Conservation (phyloP, 805 yeast species). For the Starmerella potacharoeniae region DNA sequence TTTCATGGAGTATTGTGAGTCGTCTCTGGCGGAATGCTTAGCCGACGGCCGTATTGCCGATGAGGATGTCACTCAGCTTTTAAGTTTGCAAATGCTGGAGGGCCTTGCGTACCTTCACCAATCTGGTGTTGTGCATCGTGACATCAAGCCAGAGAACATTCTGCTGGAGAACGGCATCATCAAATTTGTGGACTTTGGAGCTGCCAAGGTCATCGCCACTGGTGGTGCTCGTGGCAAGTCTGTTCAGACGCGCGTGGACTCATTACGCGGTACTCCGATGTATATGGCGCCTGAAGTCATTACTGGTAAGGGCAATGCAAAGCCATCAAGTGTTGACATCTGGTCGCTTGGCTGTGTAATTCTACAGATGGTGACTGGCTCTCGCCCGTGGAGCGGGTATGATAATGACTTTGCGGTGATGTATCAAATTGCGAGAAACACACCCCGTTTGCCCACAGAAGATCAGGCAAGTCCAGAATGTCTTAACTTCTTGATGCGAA, state of each 20-base stretch:
- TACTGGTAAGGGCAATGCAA: slow-evolving; percentile 48
- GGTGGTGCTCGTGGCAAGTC: slow-evolving; percentile 27
- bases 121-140: slow-evolving; percentile 92
- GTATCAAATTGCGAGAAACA: slow-evolving; percentile 95
- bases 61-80: slow-evolving; percentile 82
- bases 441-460: slow-evolving; percentile 68
- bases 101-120: slow-evolving; percentile 91
- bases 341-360: slow-evolving; percentile 98
- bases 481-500: slow-evolving; percentile 52
- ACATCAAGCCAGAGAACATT: slow-evolving; percentile 90
- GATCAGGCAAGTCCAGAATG: slow-evolving; percentile 75
- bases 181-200: slow-evolving; percentile 95
- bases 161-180: slow-evolving; percentile 71
- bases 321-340: slow-evolving; percentile 61
- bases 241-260: slow-evolving; percentile 20
- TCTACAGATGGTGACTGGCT: slow-evolving; percentile 91
- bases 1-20: slow-evolving; percentile 96
- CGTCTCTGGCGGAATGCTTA: slow-evolving; percentile 71
- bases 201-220: slow-evolving; percentile 67
- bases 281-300: slow-evolving; percentile 97
- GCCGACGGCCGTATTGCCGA: slow-evolving; percentile 84
- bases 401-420: slow-evolving; percentile 98
- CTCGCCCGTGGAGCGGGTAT: slow-evolving; percentile 90
- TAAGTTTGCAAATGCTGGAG: slow-evolving; percentile 84
- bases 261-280: slow-evolving; percentile 91